These are phyloP conservation scores for Gigaspora rosea DNA, from an alignment of 192 early-diverging fungal species.

Conservation along the genomic window DNA sequence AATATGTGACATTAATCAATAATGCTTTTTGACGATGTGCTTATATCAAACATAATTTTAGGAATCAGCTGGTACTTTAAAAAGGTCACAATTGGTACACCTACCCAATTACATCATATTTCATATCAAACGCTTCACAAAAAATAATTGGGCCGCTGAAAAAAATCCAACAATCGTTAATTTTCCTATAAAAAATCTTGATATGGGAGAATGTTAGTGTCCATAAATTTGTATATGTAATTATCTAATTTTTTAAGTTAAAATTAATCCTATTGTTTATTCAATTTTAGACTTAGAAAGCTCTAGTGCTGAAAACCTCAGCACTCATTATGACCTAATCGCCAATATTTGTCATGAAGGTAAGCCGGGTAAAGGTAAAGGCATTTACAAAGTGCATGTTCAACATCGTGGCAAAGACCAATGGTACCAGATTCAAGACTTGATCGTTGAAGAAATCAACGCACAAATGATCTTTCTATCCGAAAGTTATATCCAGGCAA, in stretches of 20 bases:
- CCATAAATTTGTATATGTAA: too few species aligned
- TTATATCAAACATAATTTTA: slow-evolving; percentile 19
- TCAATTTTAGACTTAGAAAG: slow-evolving; percentile 41
- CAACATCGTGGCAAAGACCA: slow-evolving; percentile 76
- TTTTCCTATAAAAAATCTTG: slow-evolving; percentile 84
- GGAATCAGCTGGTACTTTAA: slow-evolving; percentile 57
- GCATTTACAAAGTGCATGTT: slow-evolving; percentile 82
- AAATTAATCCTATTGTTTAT: not conserved
- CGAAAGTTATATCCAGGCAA: slow-evolving; percentile 85
- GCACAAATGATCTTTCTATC: slow-evolving; percentile 94
- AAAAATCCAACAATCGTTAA: slow-evolving; percentile 98
- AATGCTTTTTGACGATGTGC: not conserved
- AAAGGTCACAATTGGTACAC: slow-evolving; percentile 70
- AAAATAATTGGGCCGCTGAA: slow-evolving; percentile 79
- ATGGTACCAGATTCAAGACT: slow-evolving; percentile 95
- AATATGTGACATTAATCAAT: not conserved
- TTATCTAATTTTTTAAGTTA: not conserved
- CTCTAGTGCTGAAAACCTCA: slow-evolving; percentile 43
- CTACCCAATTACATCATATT: slow-evolving; percentile 89
- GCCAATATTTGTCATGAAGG: slow-evolving; percentile 94
- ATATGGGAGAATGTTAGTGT: slow-evolving; percentile 77
- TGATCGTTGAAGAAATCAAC: slow-evolving; percentile 88
- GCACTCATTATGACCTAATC: slow-evolving; percentile 79
- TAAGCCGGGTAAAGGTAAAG: slow-evolving; percentile 60
- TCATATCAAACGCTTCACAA: slow-evolving; percentile 88